phyloP scores from a whole-genome alignment of 202 grass and related monocot species.

The Alloteropsis angusta region DNA sequence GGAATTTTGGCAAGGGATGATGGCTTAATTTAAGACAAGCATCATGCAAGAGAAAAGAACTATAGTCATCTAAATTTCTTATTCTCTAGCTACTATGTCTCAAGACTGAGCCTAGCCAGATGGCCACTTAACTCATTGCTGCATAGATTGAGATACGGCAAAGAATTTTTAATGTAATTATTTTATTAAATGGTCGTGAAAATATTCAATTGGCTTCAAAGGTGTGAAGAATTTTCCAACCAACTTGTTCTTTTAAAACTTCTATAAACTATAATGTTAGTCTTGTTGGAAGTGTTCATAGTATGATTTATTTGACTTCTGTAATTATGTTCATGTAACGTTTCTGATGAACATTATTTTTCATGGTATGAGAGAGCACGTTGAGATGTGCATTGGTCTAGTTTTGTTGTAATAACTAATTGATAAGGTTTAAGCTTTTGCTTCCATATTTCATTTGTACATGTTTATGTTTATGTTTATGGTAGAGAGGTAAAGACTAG shows the following conservation, averaged over 20 bases:
- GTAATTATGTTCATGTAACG: not conserved
- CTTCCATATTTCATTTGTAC: too few relatives aligned
- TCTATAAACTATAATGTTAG: not conserved
- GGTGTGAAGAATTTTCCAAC: not conserved
- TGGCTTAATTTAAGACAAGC: not conserved
- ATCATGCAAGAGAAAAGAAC: not conserved
- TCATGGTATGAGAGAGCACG: not conserved
- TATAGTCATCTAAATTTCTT: not conserved
- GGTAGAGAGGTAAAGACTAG: too few relatives aligned
- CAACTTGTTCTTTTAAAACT: not conserved
- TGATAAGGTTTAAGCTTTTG: not conserved
- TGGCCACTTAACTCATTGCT: not conserved
- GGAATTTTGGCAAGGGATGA: not conserved
- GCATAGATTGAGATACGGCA: not conserved
- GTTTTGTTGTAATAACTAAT: too few relatives aligned
- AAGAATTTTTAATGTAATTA: not conserved
- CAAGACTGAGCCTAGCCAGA: not conserved
- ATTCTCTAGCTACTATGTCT: not conserved
- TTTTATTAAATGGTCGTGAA: not conserved
- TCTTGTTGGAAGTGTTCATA: not conserved
- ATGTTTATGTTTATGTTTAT: too few relatives aligned
- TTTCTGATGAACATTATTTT: not conserved
- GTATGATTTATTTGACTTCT: not conserved
- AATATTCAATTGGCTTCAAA: not conserved
- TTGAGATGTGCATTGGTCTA: not conserved